These are phyloP conservation scores for Globisporangium solare DNA, from an alignment of 352 stramenopile genomes.

Conservation along the genomic window DNA sequence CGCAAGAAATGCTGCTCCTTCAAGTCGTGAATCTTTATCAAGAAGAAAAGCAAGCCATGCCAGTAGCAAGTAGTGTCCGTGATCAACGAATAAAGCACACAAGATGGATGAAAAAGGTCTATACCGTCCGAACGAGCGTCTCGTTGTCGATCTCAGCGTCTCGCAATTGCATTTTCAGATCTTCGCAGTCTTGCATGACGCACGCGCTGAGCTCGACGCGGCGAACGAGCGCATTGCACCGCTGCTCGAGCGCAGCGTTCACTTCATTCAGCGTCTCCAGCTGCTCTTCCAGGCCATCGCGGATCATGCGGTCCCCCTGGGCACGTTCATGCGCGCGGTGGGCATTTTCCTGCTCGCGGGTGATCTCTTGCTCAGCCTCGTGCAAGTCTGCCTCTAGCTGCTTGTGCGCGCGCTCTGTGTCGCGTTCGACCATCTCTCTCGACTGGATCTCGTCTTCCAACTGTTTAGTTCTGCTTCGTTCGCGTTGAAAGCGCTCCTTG, in stretches of 20 bases:
- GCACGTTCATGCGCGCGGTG: constrained; percentile 39
- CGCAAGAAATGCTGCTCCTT: constrained; percentile 61
- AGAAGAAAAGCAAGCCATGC: background rate
- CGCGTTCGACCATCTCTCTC: constrained; percentile 30
- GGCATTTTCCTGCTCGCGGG: constrained; percentile 45
- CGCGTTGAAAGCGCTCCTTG: constrained; percentile 46
- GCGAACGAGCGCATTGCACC: constrained; percentile 60
- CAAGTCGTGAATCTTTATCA: constrained; percentile 53
- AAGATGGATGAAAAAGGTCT: background rate
- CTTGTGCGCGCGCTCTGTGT: constrained; percentile 25
- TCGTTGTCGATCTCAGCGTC: constrained; percentile 71
- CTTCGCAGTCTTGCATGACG: constrained; percentile 45
- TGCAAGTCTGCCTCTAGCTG: constrained; percentile 56
- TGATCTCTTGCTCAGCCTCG: constrained; percentile 47
- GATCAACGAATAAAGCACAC: background rate
- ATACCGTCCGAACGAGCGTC: constrained; percentile 45
- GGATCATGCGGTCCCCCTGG: constrained; percentile 46
- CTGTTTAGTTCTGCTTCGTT: constrained; percentile 47
- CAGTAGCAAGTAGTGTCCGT: background rate
- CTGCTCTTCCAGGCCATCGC: constrained; percentile 57
- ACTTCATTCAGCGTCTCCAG: constrained; percentile 71
- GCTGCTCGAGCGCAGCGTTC: constrained; percentile 66
- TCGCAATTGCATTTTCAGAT: constrained; percentile 56
- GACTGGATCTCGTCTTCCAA: constrained; percentile 45
- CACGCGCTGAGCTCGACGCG: constrained; percentile 48